phyloP scores from a whole-genome alignment of 2,329 filamentous ascomycete genomes.

The Penicillium sp. region DNA sequence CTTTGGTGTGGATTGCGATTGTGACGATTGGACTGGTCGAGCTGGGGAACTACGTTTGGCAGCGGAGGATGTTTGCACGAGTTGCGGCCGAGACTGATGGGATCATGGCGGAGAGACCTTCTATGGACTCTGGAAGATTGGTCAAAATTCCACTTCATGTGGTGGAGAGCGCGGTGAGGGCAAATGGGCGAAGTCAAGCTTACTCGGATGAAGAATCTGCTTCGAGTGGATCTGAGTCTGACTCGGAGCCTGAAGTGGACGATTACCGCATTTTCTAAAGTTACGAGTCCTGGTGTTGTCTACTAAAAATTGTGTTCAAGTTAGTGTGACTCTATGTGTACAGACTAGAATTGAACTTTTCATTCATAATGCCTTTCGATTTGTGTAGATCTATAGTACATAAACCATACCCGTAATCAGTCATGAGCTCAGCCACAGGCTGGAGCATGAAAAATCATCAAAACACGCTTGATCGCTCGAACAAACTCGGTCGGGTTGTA shows the following conservation, averaged over 20 bases:
- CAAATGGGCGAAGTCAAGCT: background rate
- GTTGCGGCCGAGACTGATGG: background rate
- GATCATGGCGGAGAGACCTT: background rate
- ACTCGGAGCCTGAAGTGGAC: slow-evolving; percentile 8
- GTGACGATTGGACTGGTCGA: slow-evolving; percentile 20
- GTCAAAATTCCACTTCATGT: slow-evolving; percentile 5
- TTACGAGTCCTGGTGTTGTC: background rate
- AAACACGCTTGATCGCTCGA: slow-evolving; percentile 9
- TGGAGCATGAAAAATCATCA: slow-evolving; percentile 3
- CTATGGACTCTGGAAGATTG: background rate
- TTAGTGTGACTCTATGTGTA: no score
- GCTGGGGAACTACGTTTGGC: slow-evolving; percentile 18
- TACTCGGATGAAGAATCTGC: no score
- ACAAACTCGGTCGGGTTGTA: background rate
- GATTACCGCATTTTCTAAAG: slow-evolving; percentile 10
- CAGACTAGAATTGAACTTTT: no score
- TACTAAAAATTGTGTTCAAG: no score
- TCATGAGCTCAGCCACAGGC: slow-evolving; percentile 6
- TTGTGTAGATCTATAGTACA: slow-evolving; percentile 12
- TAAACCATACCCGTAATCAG: slow-evolving; percentile 6
- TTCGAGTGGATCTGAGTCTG: slow-evolving; percentile 6
- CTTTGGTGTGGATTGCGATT: slow-evolving; percentile 21
- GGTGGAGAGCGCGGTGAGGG: no score
- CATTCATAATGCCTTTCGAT: slow-evolving; percentile 1
- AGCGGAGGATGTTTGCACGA: background rate